Evolutionary conservation across 2,329 filamentous ascomycete species (phyloP), one percentile per base, ranked within the genome.

Genomic region (Metarhizium sp.): DNA sequence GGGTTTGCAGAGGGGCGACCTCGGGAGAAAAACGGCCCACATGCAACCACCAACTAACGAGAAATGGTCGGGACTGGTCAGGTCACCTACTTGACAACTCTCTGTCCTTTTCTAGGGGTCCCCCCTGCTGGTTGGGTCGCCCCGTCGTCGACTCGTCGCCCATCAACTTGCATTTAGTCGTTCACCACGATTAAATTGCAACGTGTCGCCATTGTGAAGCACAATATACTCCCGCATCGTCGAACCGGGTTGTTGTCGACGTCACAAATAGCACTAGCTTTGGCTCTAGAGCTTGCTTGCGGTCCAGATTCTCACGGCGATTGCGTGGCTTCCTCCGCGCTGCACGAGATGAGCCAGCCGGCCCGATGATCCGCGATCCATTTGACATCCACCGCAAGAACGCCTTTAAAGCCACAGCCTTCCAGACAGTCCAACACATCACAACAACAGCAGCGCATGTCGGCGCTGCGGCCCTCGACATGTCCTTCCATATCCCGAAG

Each of bases 401-500:
- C 62, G 74, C 78, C 61, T 73, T 82, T 59, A 75, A 74, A 68
- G 69, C 70, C 30, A 75, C 77, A 52, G 75, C 77, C 56, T 72
- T 73, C 51, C 74, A 71, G 58, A 71, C 74, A 59, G 73, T 70
- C 55, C 67, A 69, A 54, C 66, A 76, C 53, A 68, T 78, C 59
- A 72, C 70, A 58, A 73, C 76, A 58, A 72, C 74, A 62, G 76
- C 78, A 59, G 72, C 75, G 59, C 76, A 78, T 69, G 76, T 72
- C 59, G 71, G 75, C 63, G 67, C 73, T 53, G 70, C 76, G 68
- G 77, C 74, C 52, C 69, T 77, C 62, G 75, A 78, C 58, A 86
- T 86, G 83, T 74, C 81, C 51, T 90, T 89, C 72, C 75, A 80
- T 51, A 73, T 87, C 42, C 86, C 87, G 16, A 82, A 80, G 67